A percentile compares a stretch with the other conserved stretches of the same genome.
These are phyloP conservation scores for Canna indica DNA, from an alignment of 176 grass and related monocot genomes.

Conservation along the genomic window DNA sequence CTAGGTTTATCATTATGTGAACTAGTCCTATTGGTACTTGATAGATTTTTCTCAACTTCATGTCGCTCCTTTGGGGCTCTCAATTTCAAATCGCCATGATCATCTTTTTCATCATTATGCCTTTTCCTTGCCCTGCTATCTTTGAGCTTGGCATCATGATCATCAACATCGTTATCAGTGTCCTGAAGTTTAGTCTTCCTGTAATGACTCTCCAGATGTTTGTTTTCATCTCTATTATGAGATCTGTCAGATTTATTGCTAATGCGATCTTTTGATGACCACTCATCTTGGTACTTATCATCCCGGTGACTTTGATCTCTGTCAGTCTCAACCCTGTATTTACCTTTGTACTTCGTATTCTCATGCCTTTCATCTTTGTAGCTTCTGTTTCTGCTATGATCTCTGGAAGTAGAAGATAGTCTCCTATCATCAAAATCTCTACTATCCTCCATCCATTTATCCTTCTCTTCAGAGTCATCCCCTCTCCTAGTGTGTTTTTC, in stretches of 20 bases:
- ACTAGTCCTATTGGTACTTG: conserved; percentile 33
- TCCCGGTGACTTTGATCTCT: conserved; percentile 51
- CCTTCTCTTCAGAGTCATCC: conserved; percentile 50
- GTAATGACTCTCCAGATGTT: conserved; percentile 46
- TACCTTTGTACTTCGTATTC: conserved; percentile 69
- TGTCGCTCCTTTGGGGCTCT: conserved; percentile 36
- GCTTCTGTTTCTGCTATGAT: conserved; percentile 56
- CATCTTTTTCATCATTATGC: conserved; percentile 52
- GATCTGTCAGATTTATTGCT: conserved; percentile 52
- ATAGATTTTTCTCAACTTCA: conserved; percentile 51
- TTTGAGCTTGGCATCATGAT: conserved; percentile 49
- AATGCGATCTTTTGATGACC: conserved; percentile 30
- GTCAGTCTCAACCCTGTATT: conserved; percentile 49
- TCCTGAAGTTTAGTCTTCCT: conserved; percentile 56
- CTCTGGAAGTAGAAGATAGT: conserved; percentile 49
- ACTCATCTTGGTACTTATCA: conserved; percentile 45
- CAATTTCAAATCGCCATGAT: conserved; percentile 39
- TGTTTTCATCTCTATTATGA: conserved; percentile 58
- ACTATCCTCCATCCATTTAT: conserved; percentile 50
- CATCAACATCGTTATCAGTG: conserved; percentile 44
- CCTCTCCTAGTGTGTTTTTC: conserved; percentile 56
- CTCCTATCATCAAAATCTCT: conserved; percentile 70
- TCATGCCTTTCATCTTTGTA: conserved; percentile 71
- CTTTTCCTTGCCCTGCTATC: conserved; percentile 64
- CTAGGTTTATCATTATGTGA: conserved; percentile 51